phyloP scores from a whole-genome alignment of 1,139 yeast species.

The Yamadazyma aaseri region DNA sequence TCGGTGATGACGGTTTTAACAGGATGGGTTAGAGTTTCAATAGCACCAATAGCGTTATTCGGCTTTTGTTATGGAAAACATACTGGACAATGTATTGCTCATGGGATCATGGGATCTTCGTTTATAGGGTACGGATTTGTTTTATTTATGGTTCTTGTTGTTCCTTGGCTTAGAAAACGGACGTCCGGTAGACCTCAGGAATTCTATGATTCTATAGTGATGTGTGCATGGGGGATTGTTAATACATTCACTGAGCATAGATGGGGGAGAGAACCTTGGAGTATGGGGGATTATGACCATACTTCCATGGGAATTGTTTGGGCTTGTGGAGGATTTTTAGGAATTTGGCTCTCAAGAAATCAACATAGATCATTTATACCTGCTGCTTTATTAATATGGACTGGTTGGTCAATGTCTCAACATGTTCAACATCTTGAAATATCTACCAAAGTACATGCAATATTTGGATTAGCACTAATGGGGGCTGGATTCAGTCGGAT shows the following conservation, averaged over 20 bases:
- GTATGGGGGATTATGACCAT: conserved; percentile 89
- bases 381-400: conserved; percentile 72
- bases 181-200: conserved; percentile 66
- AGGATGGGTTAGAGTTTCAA: conserved; percentile 69
- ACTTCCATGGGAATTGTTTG: conserved; percentile 94
- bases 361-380: conserved; percentile 76
- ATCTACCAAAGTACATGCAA: conserved; percentile 81
- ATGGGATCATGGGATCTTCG: conserved; percentile 93
- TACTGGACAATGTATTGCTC: conserved; percentile 93
- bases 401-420: conserved; percentile 93
- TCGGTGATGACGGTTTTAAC: conserved; percentile 48
- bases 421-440: conserved; percentile 74
- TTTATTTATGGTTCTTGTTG: conserved; percentile 60
- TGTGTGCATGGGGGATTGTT: conserved; percentile 88
- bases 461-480: conserved; percentile 82
- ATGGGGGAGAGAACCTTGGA: conserved; percentile 88
- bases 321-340: conserved; percentile 93
- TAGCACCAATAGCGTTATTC: conserved; percentile 81
- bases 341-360: conserved; percentile 62
- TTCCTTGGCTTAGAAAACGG: conserved; percentile 60
- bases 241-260: conserved; percentile 95
- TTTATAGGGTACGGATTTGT: conserved; percentile 78
- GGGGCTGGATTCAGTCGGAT: conserved; percentile 73
- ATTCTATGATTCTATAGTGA: conserved; percentile 74
- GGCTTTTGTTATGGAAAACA: conserved; percentile 74